Conservation (phyloP, 768 basidiomycete genomes). For the Termitomyces sp. region DNA sequence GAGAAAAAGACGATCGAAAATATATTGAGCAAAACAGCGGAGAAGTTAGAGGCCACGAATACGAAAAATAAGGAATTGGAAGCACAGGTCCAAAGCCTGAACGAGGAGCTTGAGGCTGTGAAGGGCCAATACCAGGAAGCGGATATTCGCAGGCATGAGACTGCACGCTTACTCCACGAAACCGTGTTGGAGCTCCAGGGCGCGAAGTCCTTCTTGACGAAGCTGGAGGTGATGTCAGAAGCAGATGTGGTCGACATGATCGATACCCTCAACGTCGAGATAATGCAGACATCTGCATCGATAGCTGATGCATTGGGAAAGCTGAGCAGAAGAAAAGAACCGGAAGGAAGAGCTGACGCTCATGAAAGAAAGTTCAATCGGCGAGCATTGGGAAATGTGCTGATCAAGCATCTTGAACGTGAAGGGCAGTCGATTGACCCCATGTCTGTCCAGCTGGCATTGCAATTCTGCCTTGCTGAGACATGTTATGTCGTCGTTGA, state of each 20-base stretch:
- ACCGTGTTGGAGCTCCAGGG: conserved; percentile 34
- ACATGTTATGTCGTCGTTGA: conserved; percentile 8
- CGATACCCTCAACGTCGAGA: conserved; percentile 14
- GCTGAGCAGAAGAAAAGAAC: neutral
- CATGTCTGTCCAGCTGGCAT: conserved; percentile 13
- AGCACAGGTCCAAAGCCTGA: neutral
- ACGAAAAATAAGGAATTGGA: conserved; percentile 3
- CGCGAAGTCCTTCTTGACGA: conserved; percentile 37
- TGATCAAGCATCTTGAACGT: conserved; percentile 4
- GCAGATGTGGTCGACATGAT: conserved; percentile 31
- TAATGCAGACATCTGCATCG: conserved; percentile 15
- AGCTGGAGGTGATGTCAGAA: conserved; percentile 35
- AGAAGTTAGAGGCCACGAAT: neutral
- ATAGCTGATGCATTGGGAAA: conserved; percentile 13
- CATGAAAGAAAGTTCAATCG: conserved; percentile 4
- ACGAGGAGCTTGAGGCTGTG: neutral
- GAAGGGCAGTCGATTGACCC: conserved; percentile 8
- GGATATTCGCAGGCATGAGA: conserved; percentile 15
- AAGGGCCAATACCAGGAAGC: conserved; percentile 11
- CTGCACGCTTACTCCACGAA: conserved; percentile 18
- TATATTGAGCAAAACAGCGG: neutral
- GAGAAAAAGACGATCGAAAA: conserved; percentile 6
- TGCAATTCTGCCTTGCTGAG: conserved; percentile 11
- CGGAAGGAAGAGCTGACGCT: neutral
- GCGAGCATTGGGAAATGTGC: conserved; percentile 3